These are phyloP conservation scores for Truncatella angustata DNA, from an alignment of 2,329 filamentous ascomycete species.

Conservation along the genomic window DNA sequence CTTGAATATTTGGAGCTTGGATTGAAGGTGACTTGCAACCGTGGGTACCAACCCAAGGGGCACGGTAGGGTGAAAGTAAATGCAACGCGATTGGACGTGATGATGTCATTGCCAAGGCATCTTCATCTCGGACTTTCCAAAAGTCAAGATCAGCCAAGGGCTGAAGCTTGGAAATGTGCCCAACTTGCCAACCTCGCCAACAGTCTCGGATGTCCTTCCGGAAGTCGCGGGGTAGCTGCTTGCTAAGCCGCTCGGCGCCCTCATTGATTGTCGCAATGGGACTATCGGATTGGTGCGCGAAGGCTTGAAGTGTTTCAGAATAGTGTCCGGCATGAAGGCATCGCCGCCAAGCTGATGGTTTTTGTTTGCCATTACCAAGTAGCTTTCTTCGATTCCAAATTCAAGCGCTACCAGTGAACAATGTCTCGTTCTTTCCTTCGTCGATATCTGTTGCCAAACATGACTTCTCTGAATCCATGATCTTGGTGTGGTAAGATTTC, in stretches of 20 bases:
- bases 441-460: too few relatives aligned
- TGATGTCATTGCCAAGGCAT: slow-evolving; percentile 4
- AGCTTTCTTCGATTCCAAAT: neutral
- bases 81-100: neutral
- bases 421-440: neutral
- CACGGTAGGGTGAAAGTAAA: too few relatives aligned
- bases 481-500: neutral
- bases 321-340: neutral
- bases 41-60: too few relatives aligned
- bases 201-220: neutral
- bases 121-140: neutral
- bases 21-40: too few relatives aligned
- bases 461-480: too few relatives aligned
- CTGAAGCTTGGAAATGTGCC: too few relatives aligned
- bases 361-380: neutral
- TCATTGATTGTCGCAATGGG: neutral
- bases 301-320: neutral
- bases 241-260: neutral
- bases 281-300: neutral
- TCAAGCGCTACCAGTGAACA: neutral
- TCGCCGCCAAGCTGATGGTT: neutral
- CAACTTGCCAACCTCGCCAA: neutral
- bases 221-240: neutral
- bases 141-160: too few relatives aligned
- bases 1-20: too few relatives aligned